A percentile compares a stretch with the other conserved stretches of the same genome.
These are phyloP conservation scores for Russula ochroleuca DNA, from an alignment of 768 basidiomycete species.

Conservation along the genomic window DNA sequence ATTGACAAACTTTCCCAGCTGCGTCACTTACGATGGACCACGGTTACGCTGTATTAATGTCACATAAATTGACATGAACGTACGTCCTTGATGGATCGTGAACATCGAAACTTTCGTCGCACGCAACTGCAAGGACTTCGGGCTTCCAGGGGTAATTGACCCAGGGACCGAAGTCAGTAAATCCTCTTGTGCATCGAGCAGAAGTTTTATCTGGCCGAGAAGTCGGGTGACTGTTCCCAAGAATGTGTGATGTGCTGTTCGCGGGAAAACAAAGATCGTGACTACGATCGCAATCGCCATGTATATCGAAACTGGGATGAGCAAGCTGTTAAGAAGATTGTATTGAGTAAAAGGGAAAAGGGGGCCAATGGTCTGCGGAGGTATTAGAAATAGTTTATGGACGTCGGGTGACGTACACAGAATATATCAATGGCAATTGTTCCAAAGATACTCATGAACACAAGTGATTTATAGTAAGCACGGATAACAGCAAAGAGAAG, in stretches of 20 bases:
- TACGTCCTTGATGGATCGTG: conserved; percentile 33
- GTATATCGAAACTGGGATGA: conserved; percentile 46
- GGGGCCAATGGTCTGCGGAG: conserved; percentile 41
- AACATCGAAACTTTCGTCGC: conserved; percentile 29
- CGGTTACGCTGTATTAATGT: background rate
- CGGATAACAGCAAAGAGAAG: conserved; percentile 45
- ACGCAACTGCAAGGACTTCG: conserved; percentile 29
- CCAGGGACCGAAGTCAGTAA: conserved; percentile 29
- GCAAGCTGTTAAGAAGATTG: conserved; percentile 40
- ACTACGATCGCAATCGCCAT: conserved; percentile 46
- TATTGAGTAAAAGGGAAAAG: conserved; percentile 47
- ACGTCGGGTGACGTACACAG: conserved; percentile 34
- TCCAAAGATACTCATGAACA: conserved; percentile 44
- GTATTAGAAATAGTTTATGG: background rate
- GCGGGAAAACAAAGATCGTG: conserved; percentile 49
- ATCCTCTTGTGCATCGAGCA: conserved; percentile 37
- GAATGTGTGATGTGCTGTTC: conserved; percentile 44
- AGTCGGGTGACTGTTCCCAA: conserved; percentile 35
- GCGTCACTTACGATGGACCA: conserved; percentile 32
- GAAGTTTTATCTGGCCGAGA: conserved; percentile 31
- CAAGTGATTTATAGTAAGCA: conserved; percentile 45
- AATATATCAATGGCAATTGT: conserved; percentile 46
- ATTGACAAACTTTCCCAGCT: conserved; percentile 37
- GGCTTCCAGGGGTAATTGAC: conserved; percentile 28
- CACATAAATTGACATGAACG: conserved; percentile 14